Base-by-base conservation (phyloP, 2,329 filamentous ascomycete genomes). In the Cytospora schulzeri region DNA sequence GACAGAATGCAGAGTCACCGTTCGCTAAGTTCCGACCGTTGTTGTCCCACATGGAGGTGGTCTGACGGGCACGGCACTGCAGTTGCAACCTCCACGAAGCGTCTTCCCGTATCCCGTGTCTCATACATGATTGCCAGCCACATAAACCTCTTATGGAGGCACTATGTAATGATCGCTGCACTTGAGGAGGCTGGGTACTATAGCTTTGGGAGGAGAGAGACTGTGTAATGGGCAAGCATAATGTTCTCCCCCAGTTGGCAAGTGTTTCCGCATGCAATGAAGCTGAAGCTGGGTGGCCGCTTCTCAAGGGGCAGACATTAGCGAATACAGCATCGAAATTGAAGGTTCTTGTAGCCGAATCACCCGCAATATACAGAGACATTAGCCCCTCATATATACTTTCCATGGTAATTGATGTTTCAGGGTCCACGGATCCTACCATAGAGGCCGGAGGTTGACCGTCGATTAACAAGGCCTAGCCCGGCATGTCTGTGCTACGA, bases 1-100 rank as follows among this genome's bases (percentile, higher is more conserved):
- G n/a, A 1, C n/a, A 22, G 45, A 12, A 48, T 48, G 45, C 45
- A 24, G 45, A 48, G 45, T 24, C 45, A 48, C 45, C 45, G 2
- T 22, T 48, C n/a, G 38, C 60, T 62, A 56, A 56, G 28, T 14
- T 48, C 60, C 60, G 60, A 62, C 60, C 60, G 60, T 62, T 62
- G 60, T 28, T 24, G 60, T 62, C 52, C 60, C 48, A 62, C 59
- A 56, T 50, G 22, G 29, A 28, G 29, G 51, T 48, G 41, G 41
- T 4, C 19, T 48, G 9, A 48, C 41, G 19, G n/a, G n/a, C 41
- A 48, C 41, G 41, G 41, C 8, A 48, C 45, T 24, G 45, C 45
- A 48, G n/a, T 48, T 48, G 45, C n/a, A 48, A 48, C 45, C n/a
- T 24, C n/a, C 9, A 24, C 11, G 11, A 22, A 48, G 45, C n/a